Base-by-base conservation (phyloP, 441 rosid genomes). In the Capsella rubella region DNA sequence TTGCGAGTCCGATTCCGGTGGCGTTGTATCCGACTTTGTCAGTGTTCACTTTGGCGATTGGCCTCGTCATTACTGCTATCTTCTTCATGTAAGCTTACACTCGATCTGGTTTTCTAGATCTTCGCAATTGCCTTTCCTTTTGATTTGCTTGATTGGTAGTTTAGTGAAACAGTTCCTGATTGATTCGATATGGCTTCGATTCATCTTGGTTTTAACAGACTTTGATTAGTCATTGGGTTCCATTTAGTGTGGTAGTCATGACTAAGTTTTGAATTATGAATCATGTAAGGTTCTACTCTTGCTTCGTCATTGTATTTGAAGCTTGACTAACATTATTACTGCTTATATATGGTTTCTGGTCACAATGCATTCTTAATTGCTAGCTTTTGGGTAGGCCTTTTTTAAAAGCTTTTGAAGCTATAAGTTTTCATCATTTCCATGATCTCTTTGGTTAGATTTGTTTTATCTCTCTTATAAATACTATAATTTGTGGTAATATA, bases 1-100 rank as follows among this genome's bases (percentile, higher is more conserved):
- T 94, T 60, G 47, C 89, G 62, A 89, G 95, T 81, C 99, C 99
- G 15, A 90, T 94, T 55, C 89, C 94, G 9, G 91, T 67, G 53
- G 82, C 85, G 58, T 79, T 85, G 92, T 94, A 94, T 64, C 97
- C 97, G 58, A 79, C 89, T 43, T 83, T 91, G 16, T 79, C 99
- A 1, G 78, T 89, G 47, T 54, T 85, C 55, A 86, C 89, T 87
- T 88, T 92, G 14, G 78, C 89, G 55, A 72, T 92, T 70, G 99
- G 97, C 50, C 97, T 94, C 71, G 54, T 91, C 64, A 63, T 90
- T 68, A 84, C 97, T 3, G 97, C 99, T 54, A 81, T 91, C 62
- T 92, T 94, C 88, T 94, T 92, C 90, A 85, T 94, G 99, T 94
- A 79, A 89, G 85, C 67, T 70, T 53, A 43, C 4, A 15, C 78